phyloP scores from a whole-genome alignment of 2,329 filamentous ascomycete genomes.

The Ophiostoma pallidulum region DNA sequence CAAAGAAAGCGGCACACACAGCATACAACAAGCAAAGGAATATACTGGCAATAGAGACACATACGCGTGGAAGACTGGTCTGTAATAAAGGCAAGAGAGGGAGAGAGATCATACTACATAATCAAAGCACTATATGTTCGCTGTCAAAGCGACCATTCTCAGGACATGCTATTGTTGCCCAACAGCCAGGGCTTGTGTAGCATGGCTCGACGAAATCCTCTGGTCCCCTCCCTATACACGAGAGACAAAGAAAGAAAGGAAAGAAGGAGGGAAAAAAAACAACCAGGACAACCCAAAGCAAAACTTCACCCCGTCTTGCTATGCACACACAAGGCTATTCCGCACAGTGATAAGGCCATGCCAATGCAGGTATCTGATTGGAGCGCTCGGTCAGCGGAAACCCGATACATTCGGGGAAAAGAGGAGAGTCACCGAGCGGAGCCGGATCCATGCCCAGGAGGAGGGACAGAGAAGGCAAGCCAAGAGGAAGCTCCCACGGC shows the following conservation, averaged over 20 bases:
- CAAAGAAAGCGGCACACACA: too few species aligned
- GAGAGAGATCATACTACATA: too few species aligned
- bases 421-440: too few species aligned
- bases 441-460: neutral
- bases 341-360: constrained; percentile 67
- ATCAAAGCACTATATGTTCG: neutral
- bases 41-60: too few species aligned
- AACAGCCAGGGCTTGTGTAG: too few species aligned
- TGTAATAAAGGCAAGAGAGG: too few species aligned
- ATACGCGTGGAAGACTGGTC: neutral
- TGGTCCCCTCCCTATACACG: too few species aligned
- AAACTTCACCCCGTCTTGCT: constrained; percentile 36
- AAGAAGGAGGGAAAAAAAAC: neutral
- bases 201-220: too few species aligned
- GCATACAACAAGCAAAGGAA: neutral
- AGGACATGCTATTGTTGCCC: too few species aligned
- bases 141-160: too few species aligned
- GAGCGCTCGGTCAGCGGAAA: neutral
- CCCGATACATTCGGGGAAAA: neutral
- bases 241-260: too few species aligned
- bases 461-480: neutral
- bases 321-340: constrained; percentile 77
- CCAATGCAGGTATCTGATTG: constrained; percentile 68
- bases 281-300: neutral
- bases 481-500: neutral